Conservation (phyloP, 2,329 filamentous ascomycete species). For the Pseudocercospora ulei region DNA sequence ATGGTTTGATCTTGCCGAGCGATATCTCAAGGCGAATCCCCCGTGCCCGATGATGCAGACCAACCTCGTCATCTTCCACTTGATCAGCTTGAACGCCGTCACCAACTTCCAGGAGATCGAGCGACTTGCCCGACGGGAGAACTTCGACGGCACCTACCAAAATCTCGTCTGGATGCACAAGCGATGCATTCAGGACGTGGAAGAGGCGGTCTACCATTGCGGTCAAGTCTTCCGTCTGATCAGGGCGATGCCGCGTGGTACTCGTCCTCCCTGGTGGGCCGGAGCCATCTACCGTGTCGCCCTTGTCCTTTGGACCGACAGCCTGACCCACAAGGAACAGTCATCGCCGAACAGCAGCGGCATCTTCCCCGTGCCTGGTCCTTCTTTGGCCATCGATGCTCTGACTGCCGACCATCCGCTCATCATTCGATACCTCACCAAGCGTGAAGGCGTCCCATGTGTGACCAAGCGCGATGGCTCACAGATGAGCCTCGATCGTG, state of each 20-base stretch:
- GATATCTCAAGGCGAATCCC: constrained; percentile 48
- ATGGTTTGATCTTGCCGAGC: constrained; percentile 57
- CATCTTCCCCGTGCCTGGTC: constrained; percentile 35
- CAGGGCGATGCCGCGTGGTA: constrained; percentile 50
- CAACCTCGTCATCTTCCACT: constrained; percentile 59
- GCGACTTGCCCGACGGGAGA: constrained; percentile 53
- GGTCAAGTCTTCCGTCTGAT: constrained; percentile 57
- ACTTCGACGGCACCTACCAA: constrained; percentile 48
- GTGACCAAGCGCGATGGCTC: constrained; percentile 45
- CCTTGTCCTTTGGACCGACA: constrained; percentile 55
- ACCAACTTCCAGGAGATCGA: constrained; percentile 60
- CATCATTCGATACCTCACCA: constrained; percentile 45
- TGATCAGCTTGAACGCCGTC: constrained; percentile 59
- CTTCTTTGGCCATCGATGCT: constrained; percentile 45
- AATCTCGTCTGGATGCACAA: constrained; percentile 49
- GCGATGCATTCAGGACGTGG: constrained; percentile 53
- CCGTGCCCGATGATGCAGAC: constrained; percentile 53
- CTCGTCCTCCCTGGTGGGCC: constrained; percentile 62
- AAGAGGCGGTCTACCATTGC: constrained; percentile 57
- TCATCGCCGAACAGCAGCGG: constrained; percentile 32
- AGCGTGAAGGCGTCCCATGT: constrained; percentile 46
- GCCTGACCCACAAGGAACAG: constrained; percentile 45
- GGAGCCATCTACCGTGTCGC: constrained; percentile 58
- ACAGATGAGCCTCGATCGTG: constrained; percentile 41
- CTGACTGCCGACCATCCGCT: constrained; percentile 45